Evolutionary conservation across 306 rosid species (phyloP).

Genomic region (Senna siamea): DNA sequence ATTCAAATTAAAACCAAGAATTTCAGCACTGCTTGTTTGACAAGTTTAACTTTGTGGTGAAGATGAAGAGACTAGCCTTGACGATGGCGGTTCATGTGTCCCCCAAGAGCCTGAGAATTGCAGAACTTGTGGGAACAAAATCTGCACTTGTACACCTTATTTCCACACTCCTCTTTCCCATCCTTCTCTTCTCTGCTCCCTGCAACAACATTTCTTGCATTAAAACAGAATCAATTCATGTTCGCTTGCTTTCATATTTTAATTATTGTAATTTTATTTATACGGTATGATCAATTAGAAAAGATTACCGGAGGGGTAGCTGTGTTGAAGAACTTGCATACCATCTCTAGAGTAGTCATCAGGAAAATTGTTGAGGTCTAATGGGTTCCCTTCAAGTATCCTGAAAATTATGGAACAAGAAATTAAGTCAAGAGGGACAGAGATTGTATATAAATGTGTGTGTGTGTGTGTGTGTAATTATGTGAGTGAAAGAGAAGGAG

Average conservation of each 20-base stretch:
- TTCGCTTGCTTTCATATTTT: too few species aligned
- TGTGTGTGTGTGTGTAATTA: too few species aligned
- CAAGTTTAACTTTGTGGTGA: too few species aligned
- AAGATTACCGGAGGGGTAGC: too few species aligned
- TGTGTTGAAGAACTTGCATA: slow-evolving; percentile 20
- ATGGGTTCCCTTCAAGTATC: slow-evolving; percentile 76
- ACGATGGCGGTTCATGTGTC: slow-evolving; percentile 99
- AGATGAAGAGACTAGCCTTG: slow-evolving; percentile 61
- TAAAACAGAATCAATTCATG: too few species aligned
- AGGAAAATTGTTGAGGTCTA: slow-evolving; percentile 94
- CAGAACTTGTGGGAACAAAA: slow-evolving; percentile 98
- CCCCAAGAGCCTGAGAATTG: slow-evolving; percentile 98
- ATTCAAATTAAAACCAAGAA: background rate
- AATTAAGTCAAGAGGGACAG: slow-evolving; percentile 12
- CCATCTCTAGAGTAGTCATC: slow-evolving; percentile 70
- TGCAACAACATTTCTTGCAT: too few species aligned
- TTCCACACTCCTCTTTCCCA: slow-evolving; percentile 17
- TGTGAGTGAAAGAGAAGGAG: too few species aligned
- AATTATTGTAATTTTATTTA: too few species aligned
- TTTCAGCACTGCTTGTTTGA: too few species aligned
- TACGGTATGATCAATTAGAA: too few species aligned
- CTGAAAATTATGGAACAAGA: slow-evolving; percentile 50
- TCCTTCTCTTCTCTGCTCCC: slow-evolving; percentile 72
- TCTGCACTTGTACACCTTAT: slow-evolving; percentile 92
- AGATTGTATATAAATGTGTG: background rate